Conservation (phyloP, 352 stramenopile species). For the Globisporangium parvum region DNA sequence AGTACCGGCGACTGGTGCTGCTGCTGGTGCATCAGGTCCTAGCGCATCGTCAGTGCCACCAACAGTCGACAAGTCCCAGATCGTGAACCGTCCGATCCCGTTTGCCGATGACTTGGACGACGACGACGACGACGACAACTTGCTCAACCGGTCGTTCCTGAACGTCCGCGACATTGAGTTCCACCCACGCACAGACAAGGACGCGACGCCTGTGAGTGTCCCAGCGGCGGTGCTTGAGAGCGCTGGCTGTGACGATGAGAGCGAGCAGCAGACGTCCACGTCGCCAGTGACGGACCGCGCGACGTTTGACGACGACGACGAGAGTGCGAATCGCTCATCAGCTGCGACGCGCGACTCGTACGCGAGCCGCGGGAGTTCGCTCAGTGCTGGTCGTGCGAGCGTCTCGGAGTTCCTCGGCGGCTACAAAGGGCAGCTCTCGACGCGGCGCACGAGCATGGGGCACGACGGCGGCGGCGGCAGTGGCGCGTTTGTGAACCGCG, state of each 20-base stretch:
- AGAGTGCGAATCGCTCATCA: background rate
- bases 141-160: constrained; percentile 39
- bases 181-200: constrained; percentile 13
- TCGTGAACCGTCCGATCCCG: constrained; percentile 17
- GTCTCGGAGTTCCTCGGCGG: constrained; percentile 64
- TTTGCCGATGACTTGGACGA: constrained; percentile 18
- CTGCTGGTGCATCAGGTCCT: background rate
- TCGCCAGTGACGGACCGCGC: constrained; percentile 1
- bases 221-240: constrained; percentile 5
- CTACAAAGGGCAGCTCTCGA: constrained; percentile 47
- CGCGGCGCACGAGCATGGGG: constrained; percentile 19
- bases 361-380: background rate
- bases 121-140: constrained; percentile 46
- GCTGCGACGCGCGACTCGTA: background rate
- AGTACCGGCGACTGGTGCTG: constrained; percentile 5
- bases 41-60: background rate
- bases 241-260: background rate
- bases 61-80: constrained; percentile 8
- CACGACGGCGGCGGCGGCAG: constrained; percentile 15
- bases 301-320: constrained; percentile 8
- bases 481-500: constrained; percentile 28
- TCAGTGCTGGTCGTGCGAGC: constrained; percentile 21
- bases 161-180: constrained; percentile 52
- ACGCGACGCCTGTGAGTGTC: constrained; percentile 11
- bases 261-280: background rate